Evolutionary conservation across 2,329 filamentous ascomycete species (phyloP).

Genomic region (Fusarium lyarnte): DNA sequence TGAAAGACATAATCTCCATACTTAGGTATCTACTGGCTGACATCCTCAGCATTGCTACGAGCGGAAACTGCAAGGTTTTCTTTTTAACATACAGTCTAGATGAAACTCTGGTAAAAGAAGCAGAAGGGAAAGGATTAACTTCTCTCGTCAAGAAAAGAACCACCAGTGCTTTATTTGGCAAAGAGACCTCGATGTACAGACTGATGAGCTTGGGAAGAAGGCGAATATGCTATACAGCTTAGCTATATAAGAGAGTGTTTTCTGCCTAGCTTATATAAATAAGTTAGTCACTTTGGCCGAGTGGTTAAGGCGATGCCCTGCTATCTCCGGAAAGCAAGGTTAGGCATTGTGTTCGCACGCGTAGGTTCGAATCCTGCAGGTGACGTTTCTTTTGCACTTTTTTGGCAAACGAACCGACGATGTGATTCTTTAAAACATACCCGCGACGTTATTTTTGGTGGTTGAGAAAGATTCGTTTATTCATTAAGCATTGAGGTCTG

Average conservation of each 20-base stretch:
- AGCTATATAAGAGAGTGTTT: rapidly evolving
- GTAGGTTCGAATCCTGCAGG: conserved; percentile 33
- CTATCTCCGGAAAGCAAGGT: conserved; percentile 23
- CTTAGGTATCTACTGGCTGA: background rate
- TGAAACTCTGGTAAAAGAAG: background rate
- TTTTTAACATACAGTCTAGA: background rate
- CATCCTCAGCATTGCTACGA: background rate
- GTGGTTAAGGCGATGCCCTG: conserved; percentile 34
- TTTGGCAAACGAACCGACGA: rapidly evolving
- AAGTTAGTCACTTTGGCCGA: conserved; percentile 18
- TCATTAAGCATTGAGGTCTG: background rate
- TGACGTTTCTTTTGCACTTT: conserved; percentile 6
- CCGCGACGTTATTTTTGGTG: background rate
- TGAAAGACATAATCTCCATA: background rate
- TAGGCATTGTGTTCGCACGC: conserved; percentile 32
- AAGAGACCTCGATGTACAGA: background rate
- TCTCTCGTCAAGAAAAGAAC: background rate
- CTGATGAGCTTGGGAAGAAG: rapidly evolving
- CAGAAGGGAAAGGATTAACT: rapidly evolving
- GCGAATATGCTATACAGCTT: rapidly evolving
- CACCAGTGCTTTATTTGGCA: background rate
- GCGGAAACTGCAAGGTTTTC: background rate
- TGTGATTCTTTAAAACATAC: rapidly evolving
- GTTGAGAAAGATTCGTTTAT: background rate
- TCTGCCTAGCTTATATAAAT: rapidly evolving